Conservation (phyloP, 805 yeast species). For the Candida tammaniensis region DNA sequence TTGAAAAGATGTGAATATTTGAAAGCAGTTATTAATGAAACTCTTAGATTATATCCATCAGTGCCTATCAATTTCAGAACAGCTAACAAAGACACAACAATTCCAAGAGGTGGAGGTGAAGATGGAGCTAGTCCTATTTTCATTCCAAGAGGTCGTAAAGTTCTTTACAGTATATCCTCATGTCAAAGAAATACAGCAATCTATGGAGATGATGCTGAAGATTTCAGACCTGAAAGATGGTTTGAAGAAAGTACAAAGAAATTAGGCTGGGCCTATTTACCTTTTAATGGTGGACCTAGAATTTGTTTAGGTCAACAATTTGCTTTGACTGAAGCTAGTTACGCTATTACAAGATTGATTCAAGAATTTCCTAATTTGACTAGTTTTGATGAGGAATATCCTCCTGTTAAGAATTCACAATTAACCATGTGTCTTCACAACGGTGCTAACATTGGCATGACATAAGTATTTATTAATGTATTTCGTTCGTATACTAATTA, state of each 20-base stretch:
- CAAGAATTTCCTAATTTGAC: conserved; percentile 20
- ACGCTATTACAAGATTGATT: conserved; percentile 34
- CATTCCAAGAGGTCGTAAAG: conserved; percentile 18
- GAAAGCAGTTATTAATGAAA: conserved; percentile 34
- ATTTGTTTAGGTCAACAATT: conserved; percentile 57
- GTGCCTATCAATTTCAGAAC: conserved; percentile 31
- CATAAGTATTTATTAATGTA: neutral
- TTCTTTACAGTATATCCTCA: conserved; percentile 19
- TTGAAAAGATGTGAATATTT: conserved; percentile 39
- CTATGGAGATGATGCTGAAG: conserved; percentile 34
- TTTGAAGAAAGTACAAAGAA: conserved; percentile 24
- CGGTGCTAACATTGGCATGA: conserved; percentile 17
- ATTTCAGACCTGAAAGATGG: conserved; percentile 41
- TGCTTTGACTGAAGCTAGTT: conserved; percentile 55
- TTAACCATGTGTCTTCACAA: conserved; percentile 27
- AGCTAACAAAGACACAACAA: conserved; percentile 27
- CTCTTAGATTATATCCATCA: conserved; percentile 35
- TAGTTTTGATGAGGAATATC: conserved; percentile 19
- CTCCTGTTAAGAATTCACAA: conserved; percentile 25
- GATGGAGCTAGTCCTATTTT: conserved; percentile 23
- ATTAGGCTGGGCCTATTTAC: conserved; percentile 49
- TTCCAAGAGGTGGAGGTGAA: conserved; percentile 33
- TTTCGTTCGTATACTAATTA: too few species aligned
- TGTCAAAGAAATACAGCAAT: conserved; percentile 20
- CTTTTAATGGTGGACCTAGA: conserved; percentile 56